Base-by-base conservation (phyloP, 2,329 filamentous ascomycete species). In the Arthrobotrys musiformis region DNA sequence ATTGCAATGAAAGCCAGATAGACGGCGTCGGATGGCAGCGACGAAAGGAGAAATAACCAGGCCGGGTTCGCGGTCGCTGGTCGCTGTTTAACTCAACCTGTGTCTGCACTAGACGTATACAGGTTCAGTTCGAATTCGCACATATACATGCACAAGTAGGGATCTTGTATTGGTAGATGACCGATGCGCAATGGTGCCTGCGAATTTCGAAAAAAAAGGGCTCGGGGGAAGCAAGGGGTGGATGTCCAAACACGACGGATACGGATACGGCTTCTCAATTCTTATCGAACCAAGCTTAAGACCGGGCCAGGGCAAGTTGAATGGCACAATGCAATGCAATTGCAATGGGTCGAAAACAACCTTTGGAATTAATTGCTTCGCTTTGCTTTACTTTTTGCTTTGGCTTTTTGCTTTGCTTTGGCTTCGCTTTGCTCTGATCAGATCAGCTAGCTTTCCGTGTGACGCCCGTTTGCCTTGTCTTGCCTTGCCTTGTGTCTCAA, bases 231-330 rank as follows among this genome's bases (percentile, higher is more conserved):
- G 54, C 54, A 37, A 58, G 54, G 58, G 58, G 58, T 28, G 44
- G 42, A n/a, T n/a, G n/a, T n/a, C n/a, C 17, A 46, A 17, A 11
- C 54, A 60, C 17, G n/a, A 61, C 40, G 56, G 56, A 62, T 62
- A 62, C 58, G 58, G 67, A 62, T 70, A 48, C 67, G 52, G 56
- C 58, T 54, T 50, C 42, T 66, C 28, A n/a, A 37, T 35, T 66
- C 44, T 42, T 26, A 37, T 48, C 26, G 30, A 52, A 28, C 60
- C 42, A 46, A 50, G 63, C 46, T n/a, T n/a, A n/a, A n/a, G n/a
- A n/a, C n/a, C n/a, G 30, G 11, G 30, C 30, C 11, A 35, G 30
- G 30, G 30, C 5, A 5, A n/a, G n/a, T n/a, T n/a, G n/a, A n/a
- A n/a, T n/a, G n/a, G n/a, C n/a, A 22, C 13, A 46, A n/a, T 46